Evolutionary conservation across 345 rosid species (phyloP).

Genomic region (Toxicodendron radicans): DNA sequence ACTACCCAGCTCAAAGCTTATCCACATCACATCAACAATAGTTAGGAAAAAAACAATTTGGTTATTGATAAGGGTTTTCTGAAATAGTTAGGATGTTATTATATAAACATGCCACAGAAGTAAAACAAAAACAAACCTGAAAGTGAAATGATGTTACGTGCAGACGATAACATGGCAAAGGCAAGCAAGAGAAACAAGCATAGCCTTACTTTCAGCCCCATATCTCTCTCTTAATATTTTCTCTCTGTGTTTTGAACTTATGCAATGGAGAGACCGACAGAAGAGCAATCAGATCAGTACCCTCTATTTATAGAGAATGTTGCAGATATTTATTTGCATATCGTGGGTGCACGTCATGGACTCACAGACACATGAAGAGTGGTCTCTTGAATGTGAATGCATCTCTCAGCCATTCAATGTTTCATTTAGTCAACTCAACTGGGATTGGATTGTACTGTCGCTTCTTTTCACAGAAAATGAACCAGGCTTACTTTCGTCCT

Average conservation of each 20-base stretch:
- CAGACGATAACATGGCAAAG: constrained; percentile 36
- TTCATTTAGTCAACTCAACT: constrained; percentile 16
- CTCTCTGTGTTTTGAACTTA: not conserved
- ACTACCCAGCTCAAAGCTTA: too few relatives aligned
- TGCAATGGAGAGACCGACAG: constrained; percentile 1
- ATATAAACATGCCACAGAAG: not conserved
- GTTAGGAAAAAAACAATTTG: too few relatives aligned
- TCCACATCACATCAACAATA: too few relatives aligned
- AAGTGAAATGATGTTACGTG: constrained; percentile 35
- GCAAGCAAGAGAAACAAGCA: constrained; percentile 35
- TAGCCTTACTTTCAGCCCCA: constrained; percentile 32
- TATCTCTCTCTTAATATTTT: constrained; percentile 9
- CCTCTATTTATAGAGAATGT: constrained; percentile 14
- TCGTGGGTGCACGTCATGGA: constrained; percentile 13
- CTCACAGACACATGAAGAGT: not conserved
- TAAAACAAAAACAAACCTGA: constrained; percentile 32
- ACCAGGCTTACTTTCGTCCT: not conserved
- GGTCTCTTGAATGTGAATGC: not conserved
- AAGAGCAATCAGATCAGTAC: not conserved
- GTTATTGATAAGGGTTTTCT: too few relatives aligned
- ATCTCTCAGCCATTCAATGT: constrained; percentile 20
- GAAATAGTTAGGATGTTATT: not conserved
- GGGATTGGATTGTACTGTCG: constrained; percentile 6
- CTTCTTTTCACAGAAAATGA: constrained; percentile 11
- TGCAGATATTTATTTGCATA: not conserved